A percentile compares a stretch with the other conserved stretches of the same genome.
phyloP scores from a whole-genome alignment of 768 basidiomycete species.

The Naganishia friedmannii region DNA sequence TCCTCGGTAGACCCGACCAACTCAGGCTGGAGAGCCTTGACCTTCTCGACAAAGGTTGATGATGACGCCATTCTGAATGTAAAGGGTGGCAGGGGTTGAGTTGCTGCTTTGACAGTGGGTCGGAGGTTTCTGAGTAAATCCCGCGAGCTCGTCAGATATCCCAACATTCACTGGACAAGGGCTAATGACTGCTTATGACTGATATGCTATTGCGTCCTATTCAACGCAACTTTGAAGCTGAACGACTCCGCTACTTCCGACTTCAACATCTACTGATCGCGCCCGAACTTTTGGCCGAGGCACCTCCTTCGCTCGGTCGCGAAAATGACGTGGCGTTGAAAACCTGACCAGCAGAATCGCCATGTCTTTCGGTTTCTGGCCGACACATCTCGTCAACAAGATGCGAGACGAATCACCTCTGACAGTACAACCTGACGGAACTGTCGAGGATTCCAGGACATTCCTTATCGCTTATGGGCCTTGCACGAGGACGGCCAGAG shows the following conservation, averaged over 20 bases:
- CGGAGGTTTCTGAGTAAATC: neutral
- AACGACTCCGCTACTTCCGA: too few relatives aligned
- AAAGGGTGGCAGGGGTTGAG: slow-evolving; percentile 28
- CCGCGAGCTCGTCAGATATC: slow-evolving; percentile 11
- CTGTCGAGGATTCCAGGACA: too few relatives aligned
- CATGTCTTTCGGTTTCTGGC: neutral
- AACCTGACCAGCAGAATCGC: neutral
- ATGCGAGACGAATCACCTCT: too few relatives aligned
- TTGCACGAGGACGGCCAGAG: too few relatives aligned
- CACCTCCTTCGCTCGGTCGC: neutral
- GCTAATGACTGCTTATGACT: neutral
- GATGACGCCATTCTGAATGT: slow-evolving; percentile 31
- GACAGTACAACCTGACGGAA: too few relatives aligned
- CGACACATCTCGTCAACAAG: too few relatives aligned
- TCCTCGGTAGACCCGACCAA: slow-evolving; percentile 43
- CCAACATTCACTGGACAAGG: neutral
- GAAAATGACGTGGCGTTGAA: neutral
- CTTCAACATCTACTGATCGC: slow-evolving; percentile 7
- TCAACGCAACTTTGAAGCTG: too few relatives aligned
- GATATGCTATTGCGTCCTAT: too few relatives aligned
- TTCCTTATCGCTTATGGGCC: too few relatives aligned
- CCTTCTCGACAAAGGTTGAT: slow-evolving; percentile 41
- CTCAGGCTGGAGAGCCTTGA: slow-evolving; percentile 41
- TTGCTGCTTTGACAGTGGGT: neutral
- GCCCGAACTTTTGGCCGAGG: slow-evolving; percentile 3